Evolutionary conservation across 1,139 yeast genomes (phyloP), one percentile per base, ranked within the genome.

Genomic region (Martiniozyma asiatica): DNA sequence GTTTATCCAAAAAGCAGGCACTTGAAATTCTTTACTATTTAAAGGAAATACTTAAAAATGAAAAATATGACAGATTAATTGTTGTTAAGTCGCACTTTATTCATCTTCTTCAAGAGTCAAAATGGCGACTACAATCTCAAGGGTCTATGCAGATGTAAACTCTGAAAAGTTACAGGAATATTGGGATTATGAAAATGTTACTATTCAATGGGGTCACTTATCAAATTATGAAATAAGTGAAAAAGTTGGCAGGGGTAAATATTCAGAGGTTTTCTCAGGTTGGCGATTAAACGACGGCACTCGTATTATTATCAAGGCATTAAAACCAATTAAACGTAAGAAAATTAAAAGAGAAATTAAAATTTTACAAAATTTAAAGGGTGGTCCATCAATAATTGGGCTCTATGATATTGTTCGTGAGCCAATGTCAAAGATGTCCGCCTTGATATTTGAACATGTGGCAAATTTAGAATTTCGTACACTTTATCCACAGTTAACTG

Each of bases 281-380:
- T 51, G 39, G 32, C 46, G 44, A 25, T 34, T 52, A 20, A 47
- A 53, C 11, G 36, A 33, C 6, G 53, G 50, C 6, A 36, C 39
- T 14, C 45, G 66, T 59, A 50, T 68, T 38, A 93, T 89, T 31
- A 75, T 79, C 38, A 79, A 79, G 50, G 85, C 78, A 13, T 60
- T 79, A 45, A 79, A 79, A 48, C 92, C 92, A 3, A 85, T 79
- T 10, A 79, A 77, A 53, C 65, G 77, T 59, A 79, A 79, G 60
- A 79, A 79, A 54, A 79, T 79, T 36, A 75, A 72, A 48, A 60
- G 92, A 40, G 92, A 79, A 52, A 73, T 79, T 37, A 77, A 77
- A 53, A 78, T 78, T 29, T 59, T 79, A 38, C 79, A 80, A 44
- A 78, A 79, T 51, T 56, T 79, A 42, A 67, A 78, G 5, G 82